Evolutionary conservation across 2,329 filamentous ascomycete species (phyloP), one percentile per base, ranked within the genome.

Genomic region (Colletotrichum sp.): DNA sequence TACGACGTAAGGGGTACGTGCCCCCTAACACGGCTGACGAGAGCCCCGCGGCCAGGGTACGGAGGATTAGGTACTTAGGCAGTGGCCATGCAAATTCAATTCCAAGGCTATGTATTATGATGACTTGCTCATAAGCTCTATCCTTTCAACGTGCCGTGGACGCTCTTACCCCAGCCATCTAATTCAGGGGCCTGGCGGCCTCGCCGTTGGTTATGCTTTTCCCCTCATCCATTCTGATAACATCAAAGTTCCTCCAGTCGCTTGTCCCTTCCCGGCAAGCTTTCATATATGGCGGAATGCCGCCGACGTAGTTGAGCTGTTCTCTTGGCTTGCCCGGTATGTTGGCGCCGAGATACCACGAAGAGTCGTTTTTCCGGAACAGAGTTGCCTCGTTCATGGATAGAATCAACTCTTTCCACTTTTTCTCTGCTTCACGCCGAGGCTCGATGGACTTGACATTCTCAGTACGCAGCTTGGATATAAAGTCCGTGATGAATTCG

Each of bases 321-420:
- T 80, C 78, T 34, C 62, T 58, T 60, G 71, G 77, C 65, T 80
- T 78, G 8, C 79, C 79, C 0, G 78, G 79, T 16, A 80, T 80
- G 56, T 80, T 80, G 32, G 61, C 77, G 3, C 79, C 79, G 22
- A 77, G 66, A n/a, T 79, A 80, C 78, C 78, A 76, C 28, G 75
- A 79, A 15, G 77, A 77, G 18, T 80, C 71, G 8, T 70, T 77
- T 13, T 71, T 70, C 10, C 61, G 58, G 27, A 78, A 73, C n/a
- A 80, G 76, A 0, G 76, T 76, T 30, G 69, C 67, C 36, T 80
- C 72, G 39, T 76, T 75, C 12, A 74, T 43, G 8, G 74, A 75
- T 12, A 76, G 58, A 43, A 79, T 61, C 13, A 30, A 22, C 18
- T 70, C 18, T 48, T 75, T 76, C 79, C 79, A 80, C 22, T 69